Conservation (phyloP, 371 early-diverging fungal species). For the Apophysomyces trapeziformis region DNA sequence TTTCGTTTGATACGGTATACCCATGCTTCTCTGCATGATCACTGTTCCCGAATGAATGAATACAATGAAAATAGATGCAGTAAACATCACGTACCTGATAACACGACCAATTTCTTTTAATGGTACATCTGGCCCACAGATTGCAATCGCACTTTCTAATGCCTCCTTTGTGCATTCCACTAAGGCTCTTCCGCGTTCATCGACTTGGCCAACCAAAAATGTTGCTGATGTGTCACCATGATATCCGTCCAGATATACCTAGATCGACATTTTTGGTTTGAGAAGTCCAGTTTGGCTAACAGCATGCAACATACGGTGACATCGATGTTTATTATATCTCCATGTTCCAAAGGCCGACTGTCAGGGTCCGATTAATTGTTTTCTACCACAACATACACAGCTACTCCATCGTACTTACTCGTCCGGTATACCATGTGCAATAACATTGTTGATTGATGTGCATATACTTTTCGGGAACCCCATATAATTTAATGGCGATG, state of each 20-base stretch:
- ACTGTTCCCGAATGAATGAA: constrained; percentile 23
- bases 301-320: constrained; percentile 55
- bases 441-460: constrained; percentile 85
- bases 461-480: constrained; percentile 87
- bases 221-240: constrained; percentile 90
- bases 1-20: constrained; percentile 71
- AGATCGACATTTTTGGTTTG: constrained; percentile 13
- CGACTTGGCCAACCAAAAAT: constrained; percentile 82
- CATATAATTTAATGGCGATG: constrained; percentile 86
- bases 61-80: neutral
- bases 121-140: constrained; percentile 79
- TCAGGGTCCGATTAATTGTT: neutral
- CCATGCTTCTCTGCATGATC: constrained; percentile 57
- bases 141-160: constrained; percentile 75
- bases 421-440: constrained; percentile 94
- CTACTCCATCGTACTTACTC: constrained; percentile 39
- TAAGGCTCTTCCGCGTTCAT: constrained; percentile 64
- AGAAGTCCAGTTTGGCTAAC: too few species aligned
- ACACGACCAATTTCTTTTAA: constrained; percentile 74
- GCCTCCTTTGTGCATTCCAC: constrained; percentile 73
- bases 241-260: constrained; percentile 75
- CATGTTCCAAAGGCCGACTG: constrained; percentile 71
- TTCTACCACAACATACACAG: neutral
- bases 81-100: constrained; percentile 52
- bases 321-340: constrained; percentile 92